phyloP scores from a whole-genome alignment of 2,329 filamentous ascomycete genomes.

The Monilinia laxa region DNA sequence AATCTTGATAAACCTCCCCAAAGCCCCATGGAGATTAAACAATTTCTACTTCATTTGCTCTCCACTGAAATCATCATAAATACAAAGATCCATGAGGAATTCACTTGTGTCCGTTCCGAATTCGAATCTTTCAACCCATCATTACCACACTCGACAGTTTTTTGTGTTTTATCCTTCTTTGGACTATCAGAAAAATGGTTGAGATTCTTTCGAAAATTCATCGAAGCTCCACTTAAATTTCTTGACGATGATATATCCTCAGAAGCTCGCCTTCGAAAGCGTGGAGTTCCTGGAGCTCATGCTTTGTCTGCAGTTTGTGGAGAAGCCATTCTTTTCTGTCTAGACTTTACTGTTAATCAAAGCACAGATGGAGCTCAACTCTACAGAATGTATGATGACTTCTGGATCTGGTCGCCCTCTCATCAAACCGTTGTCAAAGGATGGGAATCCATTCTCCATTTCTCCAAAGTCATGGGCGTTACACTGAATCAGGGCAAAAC shows the following conservation, averaged over 20 bases:
- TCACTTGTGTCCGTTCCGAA: conserved; percentile 57
- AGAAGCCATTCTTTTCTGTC: conserved; percentile 61
- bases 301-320: conserved; percentile 58
- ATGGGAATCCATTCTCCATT: conserved; percentile 58
- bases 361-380: conserved; percentile 53
- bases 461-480: conserved; percentile 55
- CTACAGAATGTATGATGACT: conserved; percentile 63
- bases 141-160: conserved; percentile 60
- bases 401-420: conserved; percentile 63
- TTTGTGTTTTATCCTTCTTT: conserved; percentile 57
- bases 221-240: conserved; percentile 60
- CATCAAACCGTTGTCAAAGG: conserved; percentile 54
- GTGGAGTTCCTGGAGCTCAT: conserved; percentile 61
- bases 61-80: conserved; percentile 56
- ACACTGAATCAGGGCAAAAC: conserved; percentile 59
- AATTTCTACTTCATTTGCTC: conserved; percentile 56
- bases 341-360: conserved; percentile 65
- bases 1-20: conserved; percentile 23
- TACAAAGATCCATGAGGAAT: conserved; percentile 49
- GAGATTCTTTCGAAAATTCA: conserved; percentile 58
- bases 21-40: conserved; percentile 51
- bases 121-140: conserved; percentile 58
- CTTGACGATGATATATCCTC: conserved; percentile 50
- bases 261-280: conserved; percentile 47
- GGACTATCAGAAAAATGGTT: conserved; percentile 58